Evolutionary conservation across 2,329 filamentous ascomycete species (phyloP).

Genomic region (Exserohilum turcica): DNA sequence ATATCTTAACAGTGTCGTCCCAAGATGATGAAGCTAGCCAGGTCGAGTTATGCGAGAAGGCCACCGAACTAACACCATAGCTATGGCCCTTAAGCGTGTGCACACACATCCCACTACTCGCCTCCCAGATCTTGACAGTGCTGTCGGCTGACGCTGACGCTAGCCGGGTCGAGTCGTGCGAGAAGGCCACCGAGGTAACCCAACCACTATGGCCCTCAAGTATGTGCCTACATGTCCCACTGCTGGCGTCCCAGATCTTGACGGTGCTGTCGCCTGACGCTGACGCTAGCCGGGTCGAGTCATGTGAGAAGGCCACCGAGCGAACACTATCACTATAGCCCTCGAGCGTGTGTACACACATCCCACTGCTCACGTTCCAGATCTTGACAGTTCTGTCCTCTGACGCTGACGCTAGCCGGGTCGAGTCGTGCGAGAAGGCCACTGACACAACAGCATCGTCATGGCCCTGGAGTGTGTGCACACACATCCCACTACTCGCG

Average conservation of each 20-base stretch:
- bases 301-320: too few relatives aligned
- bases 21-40: background rate
- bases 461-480: background rate
- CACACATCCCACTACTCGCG: background rate
- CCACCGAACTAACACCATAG: too few relatives aligned
- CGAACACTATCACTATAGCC: too few relatives aligned
- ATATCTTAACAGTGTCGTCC: slow-evolving; percentile 16
- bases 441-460: background rate
- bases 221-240: slow-evolving; percentile 12
- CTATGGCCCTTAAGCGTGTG: too few relatives aligned
- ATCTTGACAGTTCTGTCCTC: background rate
- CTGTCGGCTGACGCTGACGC: too few relatives aligned
- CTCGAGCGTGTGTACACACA: too few relatives aligned
- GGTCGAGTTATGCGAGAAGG: too few relatives aligned
- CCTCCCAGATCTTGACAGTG: too few relatives aligned
- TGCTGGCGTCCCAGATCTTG: too few relatives aligned
- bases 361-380: background rate
- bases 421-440: background rate
- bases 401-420: background rate
- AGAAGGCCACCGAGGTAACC: background rate
- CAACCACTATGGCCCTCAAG: background rate
- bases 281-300: too few relatives aligned
- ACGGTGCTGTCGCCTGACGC: too few relatives aligned
- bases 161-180: background rate
- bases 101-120: too few relatives aligned